Base-by-base conservation (phyloP, 1,284 basidiomycete genomes). In the Cutaneotrichosporon cavernicola region DNA sequence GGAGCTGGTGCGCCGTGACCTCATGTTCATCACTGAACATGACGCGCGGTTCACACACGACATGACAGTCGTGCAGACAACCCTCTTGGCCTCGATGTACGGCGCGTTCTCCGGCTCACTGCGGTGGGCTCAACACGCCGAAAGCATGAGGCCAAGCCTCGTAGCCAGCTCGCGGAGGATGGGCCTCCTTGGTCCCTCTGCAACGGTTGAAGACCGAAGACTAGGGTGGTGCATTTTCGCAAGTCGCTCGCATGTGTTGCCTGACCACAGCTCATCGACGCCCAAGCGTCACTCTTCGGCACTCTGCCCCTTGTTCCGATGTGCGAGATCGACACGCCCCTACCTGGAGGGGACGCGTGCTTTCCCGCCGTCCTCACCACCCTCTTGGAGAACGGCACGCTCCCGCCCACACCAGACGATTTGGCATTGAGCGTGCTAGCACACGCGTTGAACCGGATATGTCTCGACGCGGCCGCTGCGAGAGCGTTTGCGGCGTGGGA, bases 151-250 rank as follows among this genome's bases (percentile, higher is more conserved):
- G 6, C 63, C 60, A 1, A 40, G 30, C 4, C 61, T 71, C 9
- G 65, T 72, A 4, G 57, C 62, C 0, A 56, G 64, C 1, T 63
- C 65, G 30, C 67, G 64, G 26, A 52, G 68, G 10, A 71, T 72
- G 70, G 65, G 70, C 49, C 61, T 72, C 5, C 68, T 72, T 14
- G 61, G 65, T 32, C 55, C 68, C 9, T 47, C 56, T 32, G 50
- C 65, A 13, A 65, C 65, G 10, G 67, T 58, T 4, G 53, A 65
- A 58, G 50, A 70, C 38, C 52, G 58, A 16, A 21, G 68, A 32
- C 60, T 71, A 0, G 71, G 71, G 4, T 72, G 71, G 71, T 63
- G 58, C 5, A 72, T 72, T 26, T 70, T 66, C 47, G 71, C 71
- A 56, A 65, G 68, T 66, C 0, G 4, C 2, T 30, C n/a, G 30